Base-by-base conservation (phyloP, 2,329 filamentous ascomycete species). In the Colletotrichum sp. region DNA sequence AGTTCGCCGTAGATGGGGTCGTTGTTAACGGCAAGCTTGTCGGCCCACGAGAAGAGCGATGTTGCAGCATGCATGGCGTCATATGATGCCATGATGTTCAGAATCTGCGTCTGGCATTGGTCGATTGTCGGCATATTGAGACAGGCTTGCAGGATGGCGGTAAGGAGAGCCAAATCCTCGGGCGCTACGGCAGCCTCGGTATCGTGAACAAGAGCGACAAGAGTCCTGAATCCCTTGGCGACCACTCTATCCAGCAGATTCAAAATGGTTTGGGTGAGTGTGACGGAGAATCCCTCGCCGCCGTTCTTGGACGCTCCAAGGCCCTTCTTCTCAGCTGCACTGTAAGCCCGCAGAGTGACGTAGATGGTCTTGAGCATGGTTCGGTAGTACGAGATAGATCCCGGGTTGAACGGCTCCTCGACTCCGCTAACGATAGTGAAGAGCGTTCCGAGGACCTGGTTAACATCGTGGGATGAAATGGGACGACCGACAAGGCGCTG, bases 1-100 rank as follows among this genome's bases (percentile, higher is more conserved):
- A 98, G 91, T 82, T 98, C 96, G 78, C 96, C 97, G 83, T 98
- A 99, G 34, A 99, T 89, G 0, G 97, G 96, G 82, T 99, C 96
- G 32, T 93, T 92, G 72, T 94, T 91, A 44, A 94, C 90, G 1
- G 94, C 91, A 28, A 99, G 89, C 79, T 93, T 92, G 83, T 99
- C 96, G 6, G 96, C 92, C 97, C 97, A 99, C 0, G 96, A 98
- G 85, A 96, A 99, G 7, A 99, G 90, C 39, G 95, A 95, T 8
- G 94, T 93, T 1, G 96, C 96, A 76, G 96, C 94, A 80, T 96
- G 94, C 62, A 95, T 90, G 1, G 93, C 93, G 78, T 94, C 93
- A 82, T 96, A 93, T 63, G 92, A 91, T 2, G 91, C 88, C 88
- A 95, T 89, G 78, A 93, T 93, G 81, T 92, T 91, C 69, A 95